phyloP scores from a whole-genome alignment of 768 basidiomycete genomes.

The Filobasidium wieringae region DNA sequence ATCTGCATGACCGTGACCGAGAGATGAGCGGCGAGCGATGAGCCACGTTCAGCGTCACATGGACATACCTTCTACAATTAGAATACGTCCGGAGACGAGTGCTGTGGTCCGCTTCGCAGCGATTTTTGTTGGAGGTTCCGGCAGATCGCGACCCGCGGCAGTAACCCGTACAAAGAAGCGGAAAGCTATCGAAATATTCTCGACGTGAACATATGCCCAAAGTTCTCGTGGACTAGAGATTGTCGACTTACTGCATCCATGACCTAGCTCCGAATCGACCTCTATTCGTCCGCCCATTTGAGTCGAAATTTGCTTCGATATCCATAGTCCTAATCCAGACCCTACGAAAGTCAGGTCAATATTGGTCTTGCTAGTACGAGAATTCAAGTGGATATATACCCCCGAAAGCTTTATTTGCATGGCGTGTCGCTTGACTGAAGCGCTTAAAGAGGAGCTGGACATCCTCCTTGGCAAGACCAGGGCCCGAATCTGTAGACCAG shows the following conservation, averaged over 20 bases:
- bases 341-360: constrained; percentile 28
- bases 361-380: too few species aligned
- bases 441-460: constrained; percentile 39
- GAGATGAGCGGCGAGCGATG: too few species aligned
- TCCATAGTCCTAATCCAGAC: constrained; percentile 40
- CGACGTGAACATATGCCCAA: too few species aligned
- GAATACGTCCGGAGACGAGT: too few species aligned
- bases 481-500: constrained; percentile 34
- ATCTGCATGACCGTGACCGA: too few species aligned
- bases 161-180: constrained; percentile 39
- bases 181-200: constrained; percentile 31
- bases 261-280: constrained; percentile 37
- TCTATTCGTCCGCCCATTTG: constrained; percentile 40
- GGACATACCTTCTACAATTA: too few species aligned
- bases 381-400: too few species aligned
- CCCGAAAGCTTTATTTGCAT: constrained; percentile 26
- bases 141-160: neutral
- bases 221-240: neutral
- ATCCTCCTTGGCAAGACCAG: constrained; percentile 40
- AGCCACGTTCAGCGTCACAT: too few species aligned
- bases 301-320: constrained; percentile 36
- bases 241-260: constrained; percentile 26
- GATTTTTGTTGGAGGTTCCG: too few species aligned
- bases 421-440: constrained; percentile 39
- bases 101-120: too few species aligned